Evolutionary conservation across 2,329 filamentous ascomycete genomes (phyloP).

Genomic region (Colletotrichum tanaceti): DNA sequence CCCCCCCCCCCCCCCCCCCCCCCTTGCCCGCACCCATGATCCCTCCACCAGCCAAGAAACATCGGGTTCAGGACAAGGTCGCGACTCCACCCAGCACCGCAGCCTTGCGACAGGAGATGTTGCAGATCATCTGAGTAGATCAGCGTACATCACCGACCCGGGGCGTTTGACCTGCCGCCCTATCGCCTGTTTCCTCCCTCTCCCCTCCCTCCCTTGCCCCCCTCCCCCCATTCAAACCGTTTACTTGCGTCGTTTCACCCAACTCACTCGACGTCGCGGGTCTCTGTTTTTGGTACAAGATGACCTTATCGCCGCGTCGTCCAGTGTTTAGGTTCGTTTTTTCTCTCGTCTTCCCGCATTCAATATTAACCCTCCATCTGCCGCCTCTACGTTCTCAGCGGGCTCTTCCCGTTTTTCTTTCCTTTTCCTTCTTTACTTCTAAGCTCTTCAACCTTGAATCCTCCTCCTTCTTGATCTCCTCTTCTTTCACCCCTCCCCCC

Average conservation of each 20-base stretch:
- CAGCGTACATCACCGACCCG: slow-evolving; percentile 29
- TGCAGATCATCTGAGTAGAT: slow-evolving; percentile 42
- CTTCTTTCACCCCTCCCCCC: too few relatives aligned
- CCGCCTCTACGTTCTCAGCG: slow-evolving; percentile 37
- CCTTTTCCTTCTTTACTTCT: slow-evolving; percentile 42
- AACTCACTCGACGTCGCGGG: slow-evolving; percentile 17
- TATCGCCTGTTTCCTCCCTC: too few relatives aligned
- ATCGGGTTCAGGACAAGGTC: slow-evolving; percentile 33
- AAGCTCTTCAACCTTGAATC: slow-evolving; percentile 42
- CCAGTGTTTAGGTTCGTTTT: slow-evolving; percentile 39
- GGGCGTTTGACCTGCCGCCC: slow-evolving; percentile 17
- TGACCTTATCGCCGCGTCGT: slow-evolving; percentile 18
- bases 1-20: background rate
- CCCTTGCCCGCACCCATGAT: slow-evolving; percentile 1
- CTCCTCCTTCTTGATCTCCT: too few relatives aligned
- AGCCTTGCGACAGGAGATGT: slow-evolving; percentile 41
- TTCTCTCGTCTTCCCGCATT: too few relatives aligned
- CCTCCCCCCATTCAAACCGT: too few relatives aligned
- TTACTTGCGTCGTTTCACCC: slow-evolving; percentile 33
- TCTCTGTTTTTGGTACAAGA: slow-evolving; percentile 33
- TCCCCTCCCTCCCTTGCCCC: too few relatives aligned
- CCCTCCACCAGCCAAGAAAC: slow-evolving; percentile 32
- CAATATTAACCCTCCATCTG: slow-evolving; percentile 25
- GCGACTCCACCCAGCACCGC: slow-evolving; percentile 36
- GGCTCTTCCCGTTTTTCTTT: slow-evolving; percentile 42